Conservation (phyloP, 176 grass and related monocot genomes). For the Miscanthus lutarioriparius region DNA sequence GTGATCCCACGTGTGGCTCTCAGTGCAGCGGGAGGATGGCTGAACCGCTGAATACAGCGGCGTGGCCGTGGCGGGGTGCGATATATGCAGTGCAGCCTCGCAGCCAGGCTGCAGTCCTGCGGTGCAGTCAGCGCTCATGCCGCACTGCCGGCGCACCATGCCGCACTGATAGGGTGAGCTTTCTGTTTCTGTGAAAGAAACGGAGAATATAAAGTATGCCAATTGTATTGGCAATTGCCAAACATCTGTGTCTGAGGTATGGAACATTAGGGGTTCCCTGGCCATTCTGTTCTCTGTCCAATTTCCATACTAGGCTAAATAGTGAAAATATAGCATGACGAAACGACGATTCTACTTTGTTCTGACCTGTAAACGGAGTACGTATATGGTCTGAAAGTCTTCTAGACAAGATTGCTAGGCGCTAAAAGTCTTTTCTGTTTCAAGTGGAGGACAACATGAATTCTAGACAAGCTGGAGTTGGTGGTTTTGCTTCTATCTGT, state of each 20-base stretch:
- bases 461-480: neutral
- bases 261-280: neutral
- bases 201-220: too few relatives aligned
- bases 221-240: too few relatives aligned
- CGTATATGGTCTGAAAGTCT: neutral
- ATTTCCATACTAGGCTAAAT: neutral
- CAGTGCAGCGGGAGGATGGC: neutral
- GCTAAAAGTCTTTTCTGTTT: neutral
- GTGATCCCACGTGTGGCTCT: neutral
- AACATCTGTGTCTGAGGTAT: too few relatives aligned
- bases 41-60: neutral
- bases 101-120: neutral
- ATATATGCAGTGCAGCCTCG: neutral
- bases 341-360: neutral
- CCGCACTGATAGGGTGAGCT: too few relatives aligned
- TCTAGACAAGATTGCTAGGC: neutral
- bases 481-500: neutral
- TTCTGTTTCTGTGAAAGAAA: too few relatives aligned
- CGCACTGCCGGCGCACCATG: neutral
- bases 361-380: neutral
- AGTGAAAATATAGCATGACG: neutral
- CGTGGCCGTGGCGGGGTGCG: neutral
- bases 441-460: neutral
- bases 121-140: neutral
- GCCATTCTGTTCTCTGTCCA: conserved; percentile 1